Base-by-base conservation (phyloP, 306 rosid genomes). In the Quercus parvula region DNA sequence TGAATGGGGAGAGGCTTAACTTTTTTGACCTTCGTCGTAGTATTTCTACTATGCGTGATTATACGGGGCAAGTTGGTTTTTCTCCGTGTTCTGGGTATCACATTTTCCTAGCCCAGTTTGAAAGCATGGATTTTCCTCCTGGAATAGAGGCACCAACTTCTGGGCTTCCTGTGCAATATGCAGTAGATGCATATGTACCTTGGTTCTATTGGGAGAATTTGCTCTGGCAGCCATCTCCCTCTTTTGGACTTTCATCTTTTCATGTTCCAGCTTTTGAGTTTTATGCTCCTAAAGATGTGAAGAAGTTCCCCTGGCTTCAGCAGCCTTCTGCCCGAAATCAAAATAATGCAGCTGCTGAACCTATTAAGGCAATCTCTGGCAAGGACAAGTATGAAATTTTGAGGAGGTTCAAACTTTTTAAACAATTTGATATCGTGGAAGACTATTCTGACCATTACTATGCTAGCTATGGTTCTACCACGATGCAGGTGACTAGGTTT, bases 91-190 rank as follows among this genome's bases (percentile, higher is more conserved):
- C 88, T 81, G 63, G 81, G 25, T 91, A 87, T 79, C 76, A 87
- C 49, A 58, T 75, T 55, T 69, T 92, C 77, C 94, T 90, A 85
- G 82, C 87, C 17, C 91, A 85, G 70, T 90, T 94, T 81, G 96
- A 94, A 81, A 78, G 81, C 22, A 88, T 82, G 62, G 84, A 91
- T 62, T 83, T 92, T 74, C 97, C 98, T 79, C 73, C 97, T 9
- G 97, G 87, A 67, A 80, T 94, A 75, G 97, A 94, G 87, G 94
- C 91, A 54, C 86, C 97, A 0, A 79, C 92, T 78, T 94, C 96
- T 81, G 85, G 90, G 94, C 64, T 56, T 64, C 76, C 83, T 31
- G 49, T 71, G 54, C 58, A 79, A 35, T 0, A 35, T 35, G 41
- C 8, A 35, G 41, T 35, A 35, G 41, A 35, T 35, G 41, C 41